These are phyloP conservation scores for Hypoxylon trugodes DNA, from an alignment of 495 filamentous ascomycete genomes.

Conservation along the genomic window DNA sequence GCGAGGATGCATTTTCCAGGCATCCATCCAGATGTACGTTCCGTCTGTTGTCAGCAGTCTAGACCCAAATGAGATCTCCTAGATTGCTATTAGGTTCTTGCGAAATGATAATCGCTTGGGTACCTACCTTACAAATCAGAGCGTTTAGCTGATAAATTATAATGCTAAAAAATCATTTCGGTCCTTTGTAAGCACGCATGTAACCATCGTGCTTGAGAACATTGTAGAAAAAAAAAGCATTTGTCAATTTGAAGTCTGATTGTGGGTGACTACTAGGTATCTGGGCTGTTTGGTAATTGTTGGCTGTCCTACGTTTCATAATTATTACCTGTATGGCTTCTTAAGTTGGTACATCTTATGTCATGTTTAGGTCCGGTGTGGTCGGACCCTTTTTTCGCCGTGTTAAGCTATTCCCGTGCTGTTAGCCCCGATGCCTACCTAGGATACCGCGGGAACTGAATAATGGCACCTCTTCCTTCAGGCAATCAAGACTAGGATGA, in stretches of 20 bases:
- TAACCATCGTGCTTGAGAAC: background rate
- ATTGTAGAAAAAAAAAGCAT: background rate
- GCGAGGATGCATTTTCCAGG: too few species aligned
- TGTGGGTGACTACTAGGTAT: too few species aligned
- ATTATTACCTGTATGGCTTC: too few species aligned
- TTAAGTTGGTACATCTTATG: constrained; percentile 5
- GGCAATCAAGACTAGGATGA: constrained; percentile 4
- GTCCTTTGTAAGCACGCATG: constrained; percentile 7
- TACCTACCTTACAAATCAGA: constrained; percentile 25
- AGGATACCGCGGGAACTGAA: background rate
- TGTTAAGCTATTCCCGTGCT: constrained; percentile 16
- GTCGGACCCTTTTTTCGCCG: constrained; percentile 26
- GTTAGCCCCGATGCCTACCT: constrained; percentile 3
- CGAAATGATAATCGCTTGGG: background rate
- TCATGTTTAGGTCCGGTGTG: constrained; percentile 20
- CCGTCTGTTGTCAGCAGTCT: background rate
- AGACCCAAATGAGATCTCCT: background rate
- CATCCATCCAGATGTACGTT: too few species aligned
- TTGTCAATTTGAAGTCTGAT: background rate
- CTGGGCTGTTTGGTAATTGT: too few species aligned
- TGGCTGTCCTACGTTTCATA: too few species aligned
- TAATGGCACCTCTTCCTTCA: constrained; percentile 2
- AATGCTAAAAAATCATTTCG: background rate
- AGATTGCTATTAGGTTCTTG: background rate
- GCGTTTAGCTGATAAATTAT: constrained; percentile 16